phyloP scores from a whole-genome alignment of 2,329 filamentous ascomycete genomes.

The Stromatinia cepivora region DNA sequence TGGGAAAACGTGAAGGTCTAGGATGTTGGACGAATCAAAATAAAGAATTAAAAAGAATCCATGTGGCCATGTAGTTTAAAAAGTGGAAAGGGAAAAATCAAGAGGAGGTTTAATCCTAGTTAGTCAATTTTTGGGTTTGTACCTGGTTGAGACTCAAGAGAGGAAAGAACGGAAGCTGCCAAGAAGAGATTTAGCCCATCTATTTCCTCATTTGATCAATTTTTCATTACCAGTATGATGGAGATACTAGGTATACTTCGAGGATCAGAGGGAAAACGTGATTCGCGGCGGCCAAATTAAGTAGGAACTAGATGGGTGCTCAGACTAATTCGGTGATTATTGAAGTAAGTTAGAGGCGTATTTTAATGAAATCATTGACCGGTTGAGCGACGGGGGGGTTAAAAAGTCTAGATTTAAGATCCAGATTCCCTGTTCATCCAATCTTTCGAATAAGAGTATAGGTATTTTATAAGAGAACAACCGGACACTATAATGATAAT shows the following conservation, averaged over 20 bases:
- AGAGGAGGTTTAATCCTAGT: not conserved
- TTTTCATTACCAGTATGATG: not conserved
- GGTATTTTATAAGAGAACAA: not conserved
- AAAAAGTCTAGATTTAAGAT: not conserved
- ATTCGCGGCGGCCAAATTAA: not conserved
- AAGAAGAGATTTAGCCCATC: not conserved
- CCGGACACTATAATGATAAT: no score
- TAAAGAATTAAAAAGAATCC: not conserved
- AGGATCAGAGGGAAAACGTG: not conserved
- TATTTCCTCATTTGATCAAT: constrained; percentile 11
- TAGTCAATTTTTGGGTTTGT: not conserved
- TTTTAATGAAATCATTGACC: not conserved
- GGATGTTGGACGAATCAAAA: constrained; percentile 6
- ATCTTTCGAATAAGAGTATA: not conserved
- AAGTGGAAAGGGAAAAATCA: not conserved
- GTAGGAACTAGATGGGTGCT: not conserved
- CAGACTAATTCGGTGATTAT: not conserved
- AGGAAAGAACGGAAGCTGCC: not conserved
- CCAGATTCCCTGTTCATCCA: not conserved
- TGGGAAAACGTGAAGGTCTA: not conserved
- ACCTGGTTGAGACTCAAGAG: not conserved
- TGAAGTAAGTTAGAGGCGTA: not conserved
- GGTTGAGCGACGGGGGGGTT: not conserved
- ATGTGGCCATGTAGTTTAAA: constrained; percentile 6
- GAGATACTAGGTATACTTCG: no score